These are phyloP conservation scores for Syncephalastrum sp. DNA, from an alignment of 371 early-diverging fungal genomes.

Conservation along the genomic window DNA sequence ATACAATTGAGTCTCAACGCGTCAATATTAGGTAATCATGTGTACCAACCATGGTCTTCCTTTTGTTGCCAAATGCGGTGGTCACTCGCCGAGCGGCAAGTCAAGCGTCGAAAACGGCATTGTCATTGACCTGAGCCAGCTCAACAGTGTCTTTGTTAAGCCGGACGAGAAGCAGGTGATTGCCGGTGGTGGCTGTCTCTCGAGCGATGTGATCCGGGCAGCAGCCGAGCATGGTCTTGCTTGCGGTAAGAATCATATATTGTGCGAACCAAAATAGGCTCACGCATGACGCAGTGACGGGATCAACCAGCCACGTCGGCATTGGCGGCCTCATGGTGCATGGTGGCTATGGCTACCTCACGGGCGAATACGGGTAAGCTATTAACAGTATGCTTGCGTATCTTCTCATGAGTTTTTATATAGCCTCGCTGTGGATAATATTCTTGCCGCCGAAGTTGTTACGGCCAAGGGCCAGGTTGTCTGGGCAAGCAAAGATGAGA, in stretches of 20 bases:
- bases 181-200: constrained; percentile 41
- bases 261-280: constrained; percentile 4
- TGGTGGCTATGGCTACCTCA: constrained; percentile 47
- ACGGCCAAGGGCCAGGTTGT: constrained; percentile 46
- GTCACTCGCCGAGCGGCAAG: constrained; percentile 58
- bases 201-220: constrained; percentile 32
- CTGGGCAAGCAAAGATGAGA: constrained; percentile 31
- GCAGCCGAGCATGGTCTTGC: constrained; percentile 38
- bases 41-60: constrained; percentile 17
- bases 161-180: constrained; percentile 22
- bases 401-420: not conserved
- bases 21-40: constrained; percentile 20
- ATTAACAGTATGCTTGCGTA: not conserved
- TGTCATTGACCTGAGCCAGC: constrained; percentile 36
- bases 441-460: constrained; percentile 48
- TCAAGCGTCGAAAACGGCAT: constrained; percentile 36
- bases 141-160: constrained; percentile 24
- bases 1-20: not conserved
- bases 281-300: constrained; percentile 17
- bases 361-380: constrained; percentile 40
- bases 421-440: constrained; percentile 47
- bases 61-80: constrained; percentile 51
- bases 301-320: constrained; percentile 44
- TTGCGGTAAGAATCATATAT: constrained; percentile 33
- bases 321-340: constrained; percentile 40